A percentile compares a stretch with the other conserved stretches of the same genome.
Evolutionary conservation across 495 filamentous ascomycete species (phyloP).

Genomic region (Lasiosphaeriaceae sp.): DNA sequence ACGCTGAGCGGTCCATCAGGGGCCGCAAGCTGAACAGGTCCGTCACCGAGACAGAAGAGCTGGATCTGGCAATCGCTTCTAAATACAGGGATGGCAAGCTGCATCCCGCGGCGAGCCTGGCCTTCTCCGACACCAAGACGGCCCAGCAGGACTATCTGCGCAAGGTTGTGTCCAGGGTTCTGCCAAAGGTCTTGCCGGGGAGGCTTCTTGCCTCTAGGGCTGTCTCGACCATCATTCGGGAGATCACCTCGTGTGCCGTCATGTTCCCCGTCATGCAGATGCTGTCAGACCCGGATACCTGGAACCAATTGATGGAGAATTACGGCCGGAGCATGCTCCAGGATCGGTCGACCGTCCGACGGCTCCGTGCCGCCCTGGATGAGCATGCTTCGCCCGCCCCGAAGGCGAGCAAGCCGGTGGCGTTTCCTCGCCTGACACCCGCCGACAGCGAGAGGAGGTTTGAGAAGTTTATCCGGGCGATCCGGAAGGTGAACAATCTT

Average conservation of each 20-base stretch:
- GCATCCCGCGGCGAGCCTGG: constrained; percentile 81
- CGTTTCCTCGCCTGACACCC: constrained; percentile 54
- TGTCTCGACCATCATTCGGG: constrained; percentile 74
- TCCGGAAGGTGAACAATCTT: constrained; percentile 84
- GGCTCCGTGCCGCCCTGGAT: constrained; percentile 88
- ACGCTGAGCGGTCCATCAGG: constrained; percentile 82
- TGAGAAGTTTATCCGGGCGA: constrained; percentile 88
- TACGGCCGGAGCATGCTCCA: constrained; percentile 85
- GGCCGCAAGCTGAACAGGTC: constrained; percentile 82
- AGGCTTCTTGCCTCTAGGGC: constrained; percentile 71
- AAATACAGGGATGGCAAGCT: constrained; percentile 89
- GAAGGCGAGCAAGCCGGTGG: constrained; percentile 56
- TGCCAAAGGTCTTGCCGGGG: constrained; percentile 73
- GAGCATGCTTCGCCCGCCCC: constrained; percentile 86
- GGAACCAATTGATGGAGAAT: constrained; percentile 93
- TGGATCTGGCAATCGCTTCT: constrained; percentile 87
- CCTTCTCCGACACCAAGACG: constrained; percentile 73
- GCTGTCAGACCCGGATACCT: constrained; percentile 86
- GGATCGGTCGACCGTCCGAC: constrained; percentile 92
- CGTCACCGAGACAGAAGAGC: constrained; percentile 93
- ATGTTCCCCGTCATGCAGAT: constrained; percentile 66
- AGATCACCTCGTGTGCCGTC: constrained; percentile 78
- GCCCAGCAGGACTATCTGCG: constrained; percentile 86
- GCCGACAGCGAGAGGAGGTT: constrained; percentile 85
- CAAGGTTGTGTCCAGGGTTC: constrained; percentile 59